Evolutionary conservation across 305 asterid genomes (phyloP).

Genomic region (Fraxinus ornus): DNA sequence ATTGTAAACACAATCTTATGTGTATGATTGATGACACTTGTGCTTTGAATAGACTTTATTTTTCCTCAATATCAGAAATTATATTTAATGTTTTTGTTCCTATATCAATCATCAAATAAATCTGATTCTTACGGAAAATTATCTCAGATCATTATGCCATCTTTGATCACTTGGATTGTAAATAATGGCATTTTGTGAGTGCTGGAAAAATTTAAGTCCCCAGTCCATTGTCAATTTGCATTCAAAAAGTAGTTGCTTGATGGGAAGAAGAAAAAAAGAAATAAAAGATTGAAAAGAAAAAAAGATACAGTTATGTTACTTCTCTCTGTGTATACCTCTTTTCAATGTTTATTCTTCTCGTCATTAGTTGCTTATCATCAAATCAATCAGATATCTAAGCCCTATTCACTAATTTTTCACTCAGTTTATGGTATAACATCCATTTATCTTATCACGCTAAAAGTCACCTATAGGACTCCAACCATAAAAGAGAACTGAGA

Average conservation of each 20-base stretch:
- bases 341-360: neutral
- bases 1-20: neutral
- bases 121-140: neutral
- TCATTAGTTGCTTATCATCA: neutral
- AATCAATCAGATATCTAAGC: neutral
- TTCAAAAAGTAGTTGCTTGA: slow-evolving; percentile 6
- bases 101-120: neutral
- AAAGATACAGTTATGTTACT: neutral
- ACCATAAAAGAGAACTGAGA: neutral
- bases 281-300: neutral
- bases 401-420: neutral
- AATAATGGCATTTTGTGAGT: neutral
- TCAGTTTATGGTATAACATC: neutral
- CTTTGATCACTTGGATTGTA: neutral
- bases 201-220: neutral
- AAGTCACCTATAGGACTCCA: neutral
- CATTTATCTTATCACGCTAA: neutral
- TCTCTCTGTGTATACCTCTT: neutral
- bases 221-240: neutral
- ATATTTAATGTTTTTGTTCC: neutral
- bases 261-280: neutral
- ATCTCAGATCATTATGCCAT: neutral
- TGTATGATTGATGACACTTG: neutral
- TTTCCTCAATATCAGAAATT: neutral
- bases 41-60: neutral